These are phyloP conservation scores for Fusarium nisikadoi DNA, from an alignment of 2,329 filamentous ascomycete genomes.

Conservation along the genomic window DNA sequence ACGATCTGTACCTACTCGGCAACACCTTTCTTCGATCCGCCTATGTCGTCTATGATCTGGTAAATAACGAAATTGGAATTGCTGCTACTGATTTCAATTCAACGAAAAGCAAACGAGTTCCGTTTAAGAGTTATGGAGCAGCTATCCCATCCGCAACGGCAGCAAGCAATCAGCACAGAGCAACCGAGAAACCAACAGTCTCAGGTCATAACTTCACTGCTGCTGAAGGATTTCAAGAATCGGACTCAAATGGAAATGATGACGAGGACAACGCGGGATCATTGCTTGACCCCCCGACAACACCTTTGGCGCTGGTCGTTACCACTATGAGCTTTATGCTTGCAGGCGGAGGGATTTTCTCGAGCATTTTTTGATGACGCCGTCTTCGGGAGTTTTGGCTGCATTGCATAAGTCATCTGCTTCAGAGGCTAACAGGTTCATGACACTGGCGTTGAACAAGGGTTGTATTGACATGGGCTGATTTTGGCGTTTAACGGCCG, in stretches of 20 bases:
- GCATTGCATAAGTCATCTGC: constrained; percentile 13
- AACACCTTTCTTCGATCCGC: constrained; percentile 69
- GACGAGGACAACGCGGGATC: constrained; percentile 30
- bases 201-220: constrained; percentile 41
- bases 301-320: constrained; percentile 27
- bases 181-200: constrained; percentile 24
- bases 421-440: constrained; percentile 11
- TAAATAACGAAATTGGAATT: constrained; percentile 66
- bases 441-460: constrained; percentile 33
- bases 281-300: constrained; percentile 16
- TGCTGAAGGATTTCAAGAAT: constrained; percentile 48
- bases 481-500: constrained; percentile 32
- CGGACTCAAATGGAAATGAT: constrained; percentile 5
- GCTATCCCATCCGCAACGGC: constrained; percentile 61
- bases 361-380: constrained; percentile 16
- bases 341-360: constrained; percentile 34
- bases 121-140: constrained; percentile 61
- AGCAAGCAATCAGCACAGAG: constrained; percentile 54
- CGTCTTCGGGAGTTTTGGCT: neutral
- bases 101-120: constrained; percentile 59
- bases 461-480: constrained; percentile 31
- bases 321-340: constrained; percentile 40
- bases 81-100: constrained; percentile 67
- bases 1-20: constrained; percentile 60
- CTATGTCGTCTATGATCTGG: constrained; percentile 69